Evolutionary conservation across 2,329 filamentous ascomycete species (phyloP), one percentile per base, ranked within the genome.

Genomic region (Blastomyces percursus): DNA sequence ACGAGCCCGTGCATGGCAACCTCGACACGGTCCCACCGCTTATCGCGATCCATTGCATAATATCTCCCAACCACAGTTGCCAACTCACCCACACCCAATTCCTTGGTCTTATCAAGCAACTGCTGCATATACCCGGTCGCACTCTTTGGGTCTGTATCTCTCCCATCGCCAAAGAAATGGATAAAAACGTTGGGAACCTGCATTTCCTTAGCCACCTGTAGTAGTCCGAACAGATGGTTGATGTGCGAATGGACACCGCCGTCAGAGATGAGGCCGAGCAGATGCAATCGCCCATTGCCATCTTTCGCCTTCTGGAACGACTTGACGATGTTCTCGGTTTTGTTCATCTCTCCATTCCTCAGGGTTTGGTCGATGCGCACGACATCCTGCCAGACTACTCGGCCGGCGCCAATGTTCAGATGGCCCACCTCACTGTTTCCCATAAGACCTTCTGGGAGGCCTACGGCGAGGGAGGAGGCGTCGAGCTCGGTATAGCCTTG

Each of bases 41-140:
- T 97, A 77, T 99, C 94, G 69, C 94, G 92, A 81, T 99, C 94
- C 94, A 99, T 99, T 78, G 91, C 91, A 77, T 90, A 99, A 86
- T 97, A 99, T 69, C 93, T 87, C 64, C 94, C 94, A 64, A 97
- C 93, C 57, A 97, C 84, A 46, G 94, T 96, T 40, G 90, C 93
- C 67, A 99, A 84, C 77, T 96, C 84, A 68, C 93, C 94, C 66
- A 88, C 78, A 54, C 91, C 92, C 68, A 96, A 84, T 76, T 97
- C 90, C 78, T 94, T 86, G 67, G 84, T 85, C 69, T 86, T 89
- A 63, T 89, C 85, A 64, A 96, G 77, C 44, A 99, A 83, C 74
- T 92, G 85, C 78, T 96, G 81, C 85, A 99, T 86, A 78, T 96
- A 96, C 58, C 83, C 89, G 56, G 86, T 87, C 62, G 89, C 89